Base-by-base conservation (phyloP, 192 early-diverging fungal genomes). In the Podila minutissima region DNA sequence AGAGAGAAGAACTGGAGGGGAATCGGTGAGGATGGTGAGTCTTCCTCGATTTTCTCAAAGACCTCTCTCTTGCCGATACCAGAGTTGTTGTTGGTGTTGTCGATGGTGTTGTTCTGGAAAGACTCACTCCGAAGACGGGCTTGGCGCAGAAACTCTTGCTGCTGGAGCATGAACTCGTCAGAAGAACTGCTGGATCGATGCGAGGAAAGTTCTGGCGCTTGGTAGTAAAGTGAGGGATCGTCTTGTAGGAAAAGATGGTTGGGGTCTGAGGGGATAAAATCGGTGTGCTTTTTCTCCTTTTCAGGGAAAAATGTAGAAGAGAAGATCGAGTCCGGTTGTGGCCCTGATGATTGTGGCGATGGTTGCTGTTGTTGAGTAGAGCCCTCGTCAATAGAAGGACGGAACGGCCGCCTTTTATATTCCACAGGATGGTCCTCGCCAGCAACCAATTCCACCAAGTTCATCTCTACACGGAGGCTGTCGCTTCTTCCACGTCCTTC, bases 131-230 rank as follows among this genome's bases (percentile, higher is more conserved):
- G 50, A n/a, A 81, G 67, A 41, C 77, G 66, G 22, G 71, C 69
- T 0, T 31, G 28, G 19, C 77, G 61, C 5, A 81, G 38, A 66
- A 61, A 81, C 51, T 73, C 77, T 73, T 81, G 77, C 57, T 81
- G 77, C 19, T 81, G 71, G 1, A 37, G 71, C 67, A 81, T 51
- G 19, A 69, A 61, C 5, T 65, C n/a, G 1, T 73, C 71, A 17
- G 77, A 81, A 4, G 55, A 22, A 31, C 64, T 32, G 22, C 77
- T 81, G 11, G 71, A 62, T 31, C 77, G 66, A 69, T 68, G 75
- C 1, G 74, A 19, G 28, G 4, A n/a, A 28, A 69, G 32, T 19
- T 29, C 38, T 35, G 69, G 22, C 7, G 50, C 28, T 15, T 15
- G 53, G 57, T 20, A 28, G 55, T 24, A 33, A 37, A 24, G 17